Percentiles rank a stretch among this genome's conserved stretches.
phyloP scores from a whole-genome alignment of 169 alveolate genomes.

The Perkinsus marinus region DNA sequence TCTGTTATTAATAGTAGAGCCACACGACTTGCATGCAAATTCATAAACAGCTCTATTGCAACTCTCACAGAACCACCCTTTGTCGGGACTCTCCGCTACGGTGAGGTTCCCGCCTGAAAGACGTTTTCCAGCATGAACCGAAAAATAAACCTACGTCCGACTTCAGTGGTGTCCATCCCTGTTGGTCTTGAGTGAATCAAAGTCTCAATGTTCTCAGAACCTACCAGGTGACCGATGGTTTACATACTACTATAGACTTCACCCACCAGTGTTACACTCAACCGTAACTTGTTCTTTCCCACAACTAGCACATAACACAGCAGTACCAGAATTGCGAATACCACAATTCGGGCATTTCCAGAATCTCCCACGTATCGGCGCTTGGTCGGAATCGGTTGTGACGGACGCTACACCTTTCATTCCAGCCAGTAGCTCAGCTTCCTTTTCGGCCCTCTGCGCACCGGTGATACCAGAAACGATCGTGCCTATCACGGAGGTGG shows the following conservation, averaged over 20 bases:
- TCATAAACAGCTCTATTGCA: neutral
- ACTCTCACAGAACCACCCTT: neutral
- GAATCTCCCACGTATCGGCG: neutral
- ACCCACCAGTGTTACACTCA: neutral
- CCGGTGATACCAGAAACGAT: neutral
- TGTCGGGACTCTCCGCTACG: neutral
- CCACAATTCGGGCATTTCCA: neutral
- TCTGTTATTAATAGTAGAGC: neutral
- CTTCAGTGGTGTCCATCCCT: neutral
- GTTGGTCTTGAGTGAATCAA: neutral
- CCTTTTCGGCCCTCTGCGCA: neutral
- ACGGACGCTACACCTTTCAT: neutral
- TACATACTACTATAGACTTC: neutral
- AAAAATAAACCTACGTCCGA: neutral
- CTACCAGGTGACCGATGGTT: neutral
- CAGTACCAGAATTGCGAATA: neutral
- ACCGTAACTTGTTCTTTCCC: neutral
- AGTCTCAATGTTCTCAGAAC: neutral
- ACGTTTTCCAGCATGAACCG: neutral
- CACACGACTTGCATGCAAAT: neutral
- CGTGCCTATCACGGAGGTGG: neutral
- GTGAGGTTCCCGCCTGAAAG: neutral
- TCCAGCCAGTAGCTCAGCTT: neutral
- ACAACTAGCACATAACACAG: neutral
- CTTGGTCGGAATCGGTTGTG: neutral